Base-by-base conservation (phyloP, 2,329 filamentous ascomycete genomes). In the Epichloe coenophiala region DNA sequence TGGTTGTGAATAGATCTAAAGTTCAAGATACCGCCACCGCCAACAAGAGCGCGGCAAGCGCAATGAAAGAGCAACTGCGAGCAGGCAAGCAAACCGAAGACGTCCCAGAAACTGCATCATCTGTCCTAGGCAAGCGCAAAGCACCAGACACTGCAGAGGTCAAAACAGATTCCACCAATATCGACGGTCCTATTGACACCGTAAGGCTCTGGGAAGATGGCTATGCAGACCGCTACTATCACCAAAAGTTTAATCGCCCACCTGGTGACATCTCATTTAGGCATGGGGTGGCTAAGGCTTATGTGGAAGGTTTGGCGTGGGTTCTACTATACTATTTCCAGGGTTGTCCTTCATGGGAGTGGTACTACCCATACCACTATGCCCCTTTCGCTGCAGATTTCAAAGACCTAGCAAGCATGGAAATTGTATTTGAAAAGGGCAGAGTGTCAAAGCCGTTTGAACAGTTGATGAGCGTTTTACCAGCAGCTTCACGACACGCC, bases 301-400 rank as follows among this genome's bases (percentile, higher is more conserved):
- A 98, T 65, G 89, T 91, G 12, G 89, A 97, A 71, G 93, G 93
- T 37, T 77, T 98, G 9, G 86, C 86, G 21, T 98, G 94, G 93
- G 93, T 98, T 39, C 72, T 98, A 47, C 75, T 90, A 37, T 98
- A 98, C 68, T 98, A 98, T 66, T 95, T 96, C 67, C 93, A 98
- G 67, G 93, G 93, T 27, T 98, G 93, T 60, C 89, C 93, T 21
- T 96, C 89, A 0, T 98, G 94, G 93, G 94, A 91, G 48, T 98
- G 93, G 93, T 98, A 93, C 65, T 98, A 96, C 63, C 93, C 93
- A 0, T 95, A 97, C 62, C 93, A 98, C 64, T 98, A 98, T 64
- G 94, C 93, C 1, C 93, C 94, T 3, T 98, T 98, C 64, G 93
- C 93, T 2, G 86, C 89, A 48, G 93, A 98, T 66, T 98, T 98